Evolutionary conservation across 176 grass and related monocot genomes (phyloP), one percentile per base, ranked within the genome.

Genomic region (Rhynchospora tenuis): DNA sequence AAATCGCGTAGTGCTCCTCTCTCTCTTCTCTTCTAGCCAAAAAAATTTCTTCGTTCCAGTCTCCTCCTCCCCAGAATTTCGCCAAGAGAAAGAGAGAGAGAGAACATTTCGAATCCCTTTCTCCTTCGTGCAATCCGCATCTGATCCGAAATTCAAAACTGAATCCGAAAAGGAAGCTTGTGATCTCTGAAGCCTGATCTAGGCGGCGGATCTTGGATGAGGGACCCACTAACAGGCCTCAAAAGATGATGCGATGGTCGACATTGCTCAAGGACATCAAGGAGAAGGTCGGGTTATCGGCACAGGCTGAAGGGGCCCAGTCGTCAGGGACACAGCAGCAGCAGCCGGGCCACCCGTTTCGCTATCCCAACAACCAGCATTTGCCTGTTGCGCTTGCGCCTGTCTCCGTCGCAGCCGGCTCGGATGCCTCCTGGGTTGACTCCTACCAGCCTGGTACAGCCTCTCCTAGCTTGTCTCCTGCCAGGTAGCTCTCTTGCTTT

Each of bases 221-320:
- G 88, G 93, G 90, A 88, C 63, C 61, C 86, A 67, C 72, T 88
- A 88, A 75, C 86, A 92, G 91, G 80, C 79, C 73, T 31, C 73
- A 73, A 59, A 87, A 84, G 83, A 87, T 83, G 52, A 90, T 90
- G 97, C 94, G 95, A 99, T 99, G 97, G 97, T 90, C 97, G 80
- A 92, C 97, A 96, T 99, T 99, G 89, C 97, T 99, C 88, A 93
- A 94, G 81, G 85, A 90, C 65, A 66, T 90, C 80, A 90, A 79
- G 31, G 88, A 87, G 84, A 99, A 90, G 91, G 97, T 99, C 84
- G 97, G 94, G 43, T 90, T 99, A 85, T 86, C 91, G 22, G 91
- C 64, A 85, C 87, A 82, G 19, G 75, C 87, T 5, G 20, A 20
- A 14, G 73, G 79, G 64, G 78, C 86, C 64, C 84, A 84, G 81